These are phyloP conservation scores for Pseudozyma hubeiensis DNA, from an alignment of 1,284 basidiomycete species.

Conservation along the genomic window DNA sequence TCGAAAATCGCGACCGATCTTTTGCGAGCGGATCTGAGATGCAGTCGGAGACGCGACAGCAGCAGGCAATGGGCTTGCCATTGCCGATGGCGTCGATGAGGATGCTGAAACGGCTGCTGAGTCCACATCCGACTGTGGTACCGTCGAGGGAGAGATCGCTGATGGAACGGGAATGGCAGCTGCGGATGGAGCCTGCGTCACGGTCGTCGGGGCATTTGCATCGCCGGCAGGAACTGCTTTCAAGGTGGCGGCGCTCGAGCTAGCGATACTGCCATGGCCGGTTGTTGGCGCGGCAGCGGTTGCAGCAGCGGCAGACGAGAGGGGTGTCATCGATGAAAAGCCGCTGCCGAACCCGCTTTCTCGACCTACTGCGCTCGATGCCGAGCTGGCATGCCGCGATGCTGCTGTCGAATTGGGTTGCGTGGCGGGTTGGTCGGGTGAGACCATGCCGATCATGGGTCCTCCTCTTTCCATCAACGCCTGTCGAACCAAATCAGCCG, in stretches of 20 bases:
- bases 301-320: conserved; percentile 7
- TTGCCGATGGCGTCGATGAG: conserved; percentile 20
- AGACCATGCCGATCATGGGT: conserved; percentile 41
- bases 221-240: conserved; percentile 8
- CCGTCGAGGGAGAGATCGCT: conserved; percentile 7
- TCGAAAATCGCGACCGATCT: conserved; percentile 47
- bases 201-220: background rate
- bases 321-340: conserved; percentile 26
- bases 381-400: conserved; percentile 34
- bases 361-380: conserved; percentile 21
- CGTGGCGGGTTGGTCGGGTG: conserved; percentile 30
- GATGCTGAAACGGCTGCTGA: conserved; percentile 26
- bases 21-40: conserved; percentile 32
- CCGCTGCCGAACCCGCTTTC: conserved; percentile 36
- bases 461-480: conserved; percentile 39
- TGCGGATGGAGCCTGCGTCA: conserved; percentile 1
- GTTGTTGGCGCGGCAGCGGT: background rate
- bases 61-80: conserved; percentile 10
- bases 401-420: conserved; percentile 27
- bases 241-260: conserved; percentile 38
- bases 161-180: conserved; percentile 7
- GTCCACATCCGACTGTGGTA: conserved; percentile 17
- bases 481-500: conserved; percentile 44
- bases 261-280: conserved; percentile 34
- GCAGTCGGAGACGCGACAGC: conserved; percentile 13